A percentile compares a stretch with the other conserved stretches of the same genome.
Conservation (phyloP, 1,284 basidiomycete species). For the Erythrobasidium hasegawianum region DNA sequence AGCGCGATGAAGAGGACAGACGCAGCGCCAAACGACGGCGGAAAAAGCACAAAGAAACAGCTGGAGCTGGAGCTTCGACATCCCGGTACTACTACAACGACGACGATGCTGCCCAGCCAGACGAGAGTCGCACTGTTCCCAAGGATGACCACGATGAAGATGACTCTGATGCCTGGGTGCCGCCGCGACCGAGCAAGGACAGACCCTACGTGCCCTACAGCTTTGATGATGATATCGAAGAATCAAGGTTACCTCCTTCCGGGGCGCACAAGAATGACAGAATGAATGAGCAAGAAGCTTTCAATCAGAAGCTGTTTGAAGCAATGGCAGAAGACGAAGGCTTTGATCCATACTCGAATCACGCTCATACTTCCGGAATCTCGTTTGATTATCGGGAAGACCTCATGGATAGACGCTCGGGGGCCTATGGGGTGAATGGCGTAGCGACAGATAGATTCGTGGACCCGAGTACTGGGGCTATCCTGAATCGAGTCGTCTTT, state of each 20-base stretch:
- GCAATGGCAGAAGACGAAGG: slow-evolving; percentile 31
- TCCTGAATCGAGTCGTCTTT: slow-evolving; percentile 32
- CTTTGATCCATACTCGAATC: slow-evolving; percentile 7
- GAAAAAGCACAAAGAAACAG: slow-evolving; percentile 7
- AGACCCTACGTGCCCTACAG: slow-evolving; percentile 28
- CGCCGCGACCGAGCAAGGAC: slow-evolving; percentile 31
- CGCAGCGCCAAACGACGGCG: slow-evolving; percentile 14
- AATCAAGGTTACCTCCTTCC: slow-evolving; percentile 17
- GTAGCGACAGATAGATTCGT: slow-evolving; percentile 24
- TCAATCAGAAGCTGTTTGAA: slow-evolving; percentile 26
- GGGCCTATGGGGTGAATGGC: slow-evolving; percentile 7
- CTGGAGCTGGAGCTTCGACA: neutral
- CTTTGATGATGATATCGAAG: slow-evolving; percentile 30
- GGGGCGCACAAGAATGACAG: slow-evolving; percentile 16
- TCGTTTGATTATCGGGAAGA: slow-evolving; percentile 28
- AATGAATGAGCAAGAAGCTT: slow-evolving; percentile 14
- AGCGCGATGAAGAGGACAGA: slow-evolving; percentile 13
- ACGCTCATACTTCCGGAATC: slow-evolving; percentile 15
- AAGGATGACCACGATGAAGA: slow-evolving; percentile 8
- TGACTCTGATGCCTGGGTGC: slow-evolving; percentile 30
- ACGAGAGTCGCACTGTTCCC: neutral
- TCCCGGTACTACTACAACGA: neutral
- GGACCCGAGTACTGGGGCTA: slow-evolving; percentile 24
- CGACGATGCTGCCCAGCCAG: slow-evolving; percentile 3
- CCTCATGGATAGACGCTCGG: neutral